phyloP scores from a whole-genome alignment of 208 protist species.

The Leptomonas pyrrhocoris region DNA sequence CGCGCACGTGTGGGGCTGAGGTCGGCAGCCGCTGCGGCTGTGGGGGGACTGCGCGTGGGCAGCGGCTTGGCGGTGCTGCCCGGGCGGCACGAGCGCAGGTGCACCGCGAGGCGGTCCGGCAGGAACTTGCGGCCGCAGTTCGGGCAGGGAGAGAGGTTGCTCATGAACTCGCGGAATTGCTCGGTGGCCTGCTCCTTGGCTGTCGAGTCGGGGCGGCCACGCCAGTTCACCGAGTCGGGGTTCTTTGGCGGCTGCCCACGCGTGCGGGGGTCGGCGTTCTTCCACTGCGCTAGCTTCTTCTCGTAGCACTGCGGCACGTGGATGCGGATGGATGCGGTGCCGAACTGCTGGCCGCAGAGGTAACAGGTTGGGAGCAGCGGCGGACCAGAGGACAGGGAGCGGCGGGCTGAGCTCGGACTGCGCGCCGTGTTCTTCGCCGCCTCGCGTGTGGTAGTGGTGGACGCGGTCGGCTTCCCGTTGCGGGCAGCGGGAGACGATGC shows the following conservation, averaged over 20 bases:
- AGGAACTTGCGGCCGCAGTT: slow-evolving; percentile 91
- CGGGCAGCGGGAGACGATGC: background rate
- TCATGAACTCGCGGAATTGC: slow-evolving; percentile 89
- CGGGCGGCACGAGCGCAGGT: slow-evolving; percentile 88
- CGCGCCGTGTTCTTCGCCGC: slow-evolving; percentile 5
- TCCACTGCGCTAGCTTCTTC: slow-evolving; percentile 87
- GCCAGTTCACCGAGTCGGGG: slow-evolving; percentile 77
- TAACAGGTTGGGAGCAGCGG: slow-evolving; percentile 81
- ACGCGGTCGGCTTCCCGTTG: slow-evolving; percentile 1
- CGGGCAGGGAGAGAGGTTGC: slow-evolving; percentile 87
- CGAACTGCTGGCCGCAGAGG: slow-evolving; percentile 89
- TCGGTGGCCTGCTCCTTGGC: slow-evolving; percentile 77
- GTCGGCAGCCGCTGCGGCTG: background rate
- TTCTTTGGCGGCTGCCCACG: slow-evolving; percentile 73
- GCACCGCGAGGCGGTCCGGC: slow-evolving; percentile 87
- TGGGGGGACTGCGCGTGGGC: slow-evolving; percentile 4
- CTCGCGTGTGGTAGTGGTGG: slow-evolving; percentile 12
- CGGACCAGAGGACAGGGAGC: slow-evolving; percentile 29
- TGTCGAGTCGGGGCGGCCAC: slow-evolving; percentile 24
- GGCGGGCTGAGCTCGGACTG: slow-evolving; percentile 1
- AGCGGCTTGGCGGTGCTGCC: slow-evolving; percentile 57
- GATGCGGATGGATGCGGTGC: slow-evolving; percentile 80
- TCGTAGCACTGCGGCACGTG: slow-evolving; percentile 90
- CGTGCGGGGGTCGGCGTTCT: slow-evolving; percentile 62
- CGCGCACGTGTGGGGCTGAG: background rate